Conservation (phyloP, 2,329 filamentous ascomycete genomes). For the Alternaria viburni region DNA sequence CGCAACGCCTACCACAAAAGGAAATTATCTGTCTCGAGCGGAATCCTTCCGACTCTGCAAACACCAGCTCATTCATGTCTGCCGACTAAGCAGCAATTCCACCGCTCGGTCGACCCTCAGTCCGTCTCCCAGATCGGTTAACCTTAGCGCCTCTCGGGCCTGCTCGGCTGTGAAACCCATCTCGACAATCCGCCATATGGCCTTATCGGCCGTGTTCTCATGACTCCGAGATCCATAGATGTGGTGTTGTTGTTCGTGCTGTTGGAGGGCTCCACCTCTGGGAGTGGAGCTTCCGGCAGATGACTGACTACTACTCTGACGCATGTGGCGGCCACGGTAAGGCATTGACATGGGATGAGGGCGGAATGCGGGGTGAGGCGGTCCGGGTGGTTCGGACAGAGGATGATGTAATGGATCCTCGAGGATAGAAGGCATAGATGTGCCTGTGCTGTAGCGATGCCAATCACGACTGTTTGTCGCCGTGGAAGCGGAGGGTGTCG, state of each 20-base stretch:
- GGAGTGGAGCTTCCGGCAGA: slow-evolving; percentile 7
- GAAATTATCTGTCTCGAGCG: background rate
- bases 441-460: slow-evolving; percentile 28
- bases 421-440: slow-evolving; percentile 43
- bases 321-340: background rate
- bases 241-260: slow-evolving; percentile 42
- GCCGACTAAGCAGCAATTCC: slow-evolving; percentile 55
- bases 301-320: slow-evolving; percentile 4
- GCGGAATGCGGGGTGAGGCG: slow-evolving; percentile 29
- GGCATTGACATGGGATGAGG: slow-evolving; percentile 7
- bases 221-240: slow-evolving; percentile 43
- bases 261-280: slow-evolving; percentile 28
- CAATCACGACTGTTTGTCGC: slow-evolving; percentile 29
- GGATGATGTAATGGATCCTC: slow-evolving; percentile 31
- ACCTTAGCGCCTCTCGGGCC: slow-evolving; percentile 63
- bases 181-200: slow-evolving; percentile 63
- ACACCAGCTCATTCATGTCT: slow-evolving; percentile 2
- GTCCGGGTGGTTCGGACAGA: slow-evolving; percentile 3
- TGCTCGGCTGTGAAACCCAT: slow-evolving; percentile 65
- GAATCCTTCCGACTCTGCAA: background rate
- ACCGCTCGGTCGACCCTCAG: slow-evolving; percentile 64
- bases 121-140: slow-evolving; percentile 66
- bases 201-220: slow-evolving; percentile 62
- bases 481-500: slow-evolving; percentile 39
- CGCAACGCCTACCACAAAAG: background rate